These are phyloP conservation scores for Verbascum thapsus DNA, from an alignment of 257 asterid species.

Conservation along the genomic window DNA sequence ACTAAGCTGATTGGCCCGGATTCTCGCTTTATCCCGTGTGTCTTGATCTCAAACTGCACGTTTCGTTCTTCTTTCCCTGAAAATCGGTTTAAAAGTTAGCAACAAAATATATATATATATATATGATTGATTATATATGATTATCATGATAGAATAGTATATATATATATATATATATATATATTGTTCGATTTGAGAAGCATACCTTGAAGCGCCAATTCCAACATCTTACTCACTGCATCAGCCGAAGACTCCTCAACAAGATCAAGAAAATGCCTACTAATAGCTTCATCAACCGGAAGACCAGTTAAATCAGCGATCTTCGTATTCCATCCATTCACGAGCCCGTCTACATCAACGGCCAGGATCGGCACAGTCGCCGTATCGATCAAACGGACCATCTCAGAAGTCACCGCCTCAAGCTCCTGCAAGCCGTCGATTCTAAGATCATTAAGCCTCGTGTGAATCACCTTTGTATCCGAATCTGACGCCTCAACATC, in stretches of 20 bases:
- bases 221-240: slow-evolving; percentile 71
- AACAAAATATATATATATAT: not conserved
- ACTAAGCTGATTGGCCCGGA: slow-evolving; percentile 74
- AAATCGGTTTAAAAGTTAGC: not conserved
- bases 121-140: not conserved
- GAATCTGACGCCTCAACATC: slow-evolving; percentile 45
- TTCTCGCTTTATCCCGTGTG: slow-evolving; percentile 57
- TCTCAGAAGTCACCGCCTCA: slow-evolving; percentile 85
- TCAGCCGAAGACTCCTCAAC: slow-evolving; percentile 83
- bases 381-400: slow-evolving; percentile 91
- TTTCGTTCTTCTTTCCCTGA: slow-evolving; percentile 85
- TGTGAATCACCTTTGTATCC: slow-evolving; percentile 49
- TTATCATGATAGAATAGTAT: not conserved
- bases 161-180: too few relatives aligned
- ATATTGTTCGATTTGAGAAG: not conserved
- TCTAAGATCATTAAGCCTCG: slow-evolving; percentile 68
- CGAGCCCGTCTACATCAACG: slow-evolving; percentile 76
- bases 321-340: slow-evolving; percentile 92
- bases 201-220: slow-evolving; percentile 74
- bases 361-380: slow-evolving; percentile 93
- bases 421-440: slow-evolving; percentile 86
- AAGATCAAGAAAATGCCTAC: slow-evolving; percentile 68
- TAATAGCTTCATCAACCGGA: slow-evolving; percentile 76
- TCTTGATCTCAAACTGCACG: slow-evolving; percentile 83
- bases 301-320: slow-evolving; percentile 83